phyloP scores from a whole-genome alignment of 331 rosid species.

The Malus hybrid region DNA sequence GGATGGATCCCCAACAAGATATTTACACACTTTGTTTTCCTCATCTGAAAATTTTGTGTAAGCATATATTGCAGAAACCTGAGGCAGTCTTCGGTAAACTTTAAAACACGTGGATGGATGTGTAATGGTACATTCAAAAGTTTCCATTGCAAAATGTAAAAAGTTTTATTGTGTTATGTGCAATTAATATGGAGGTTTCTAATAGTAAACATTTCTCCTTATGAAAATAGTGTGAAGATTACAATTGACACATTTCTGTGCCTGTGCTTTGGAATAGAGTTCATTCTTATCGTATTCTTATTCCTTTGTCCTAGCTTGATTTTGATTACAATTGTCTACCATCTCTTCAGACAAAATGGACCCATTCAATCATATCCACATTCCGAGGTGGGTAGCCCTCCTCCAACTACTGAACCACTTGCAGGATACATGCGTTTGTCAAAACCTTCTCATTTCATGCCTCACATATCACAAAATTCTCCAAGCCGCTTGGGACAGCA shows the following conservation, averaged over 20 bases:
- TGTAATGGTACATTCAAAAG: not conserved
- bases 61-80: not conserved
- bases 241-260: not conserved
- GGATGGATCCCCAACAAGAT: not conserved
- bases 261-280: not conserved
- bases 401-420: slow-evolving; percentile 47
- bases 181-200: not conserved
- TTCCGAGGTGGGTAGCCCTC: slow-evolving; percentile 65
- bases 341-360: slow-evolving; percentile 56
- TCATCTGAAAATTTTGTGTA: not conserved
- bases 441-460: slow-evolving; percentile 63
- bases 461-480: slow-evolving; percentile 65
- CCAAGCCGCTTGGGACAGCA: slow-evolving; percentile 95
- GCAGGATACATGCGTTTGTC: slow-evolving; percentile 49
- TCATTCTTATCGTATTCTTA: not conserved
- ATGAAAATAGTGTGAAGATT: not conserved
- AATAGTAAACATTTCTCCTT: not conserved
- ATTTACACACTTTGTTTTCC: not conserved
- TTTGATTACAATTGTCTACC: slow-evolving; percentile 2
- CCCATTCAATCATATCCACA: slow-evolving; percentile 57
- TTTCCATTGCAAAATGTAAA: not conserved
- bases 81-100: not conserved
- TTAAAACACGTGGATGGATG: not conserved
- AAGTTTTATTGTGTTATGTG: not conserved
- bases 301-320: not conserved